A percentile compares a stretch with the other conserved stretches of the same genome.
phyloP scores from a whole-genome alignment of 768 basidiomycete genomes.

The Russula foetens region DNA sequence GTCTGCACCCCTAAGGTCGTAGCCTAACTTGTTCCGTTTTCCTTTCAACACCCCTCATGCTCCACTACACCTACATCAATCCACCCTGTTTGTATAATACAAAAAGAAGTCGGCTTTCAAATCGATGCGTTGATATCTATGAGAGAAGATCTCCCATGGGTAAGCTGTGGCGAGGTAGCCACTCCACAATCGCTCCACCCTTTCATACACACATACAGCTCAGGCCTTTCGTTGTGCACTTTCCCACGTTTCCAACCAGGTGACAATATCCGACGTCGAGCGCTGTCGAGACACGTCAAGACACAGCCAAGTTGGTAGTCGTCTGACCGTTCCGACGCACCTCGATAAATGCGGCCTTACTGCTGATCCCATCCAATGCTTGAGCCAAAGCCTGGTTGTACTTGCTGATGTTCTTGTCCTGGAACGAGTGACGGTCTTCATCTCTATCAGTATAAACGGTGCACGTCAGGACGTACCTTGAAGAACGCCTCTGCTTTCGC shows the following conservation, averaged over 20 bases:
- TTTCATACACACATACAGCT: neutral
- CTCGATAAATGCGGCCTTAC: slow-evolving; percentile 13
- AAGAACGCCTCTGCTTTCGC: slow-evolving; percentile 15
- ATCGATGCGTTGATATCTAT: neutral
- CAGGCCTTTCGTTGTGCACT: neutral
- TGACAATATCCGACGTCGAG: slow-evolving; percentile 12
- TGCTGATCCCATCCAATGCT: slow-evolving; percentile 12
- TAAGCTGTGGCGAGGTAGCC: no score
- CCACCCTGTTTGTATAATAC: slow-evolving; percentile 11
- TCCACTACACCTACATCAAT: slow-evolving; percentile 10
- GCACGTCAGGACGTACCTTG: neutral
- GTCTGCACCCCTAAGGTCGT: neutral
- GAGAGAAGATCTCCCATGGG: neutral
- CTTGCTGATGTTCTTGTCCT: slow-evolving; percentile 17
- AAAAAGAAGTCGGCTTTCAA: slow-evolving; percentile 3
- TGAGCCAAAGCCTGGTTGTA: slow-evolving; percentile 18
- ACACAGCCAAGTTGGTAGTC: neutral
- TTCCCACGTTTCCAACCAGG: slow-evolving; percentile 18
- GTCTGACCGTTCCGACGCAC: neutral
- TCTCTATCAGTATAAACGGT: neutral
- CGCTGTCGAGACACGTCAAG: slow-evolving; percentile 4
- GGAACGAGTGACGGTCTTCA: neutral
- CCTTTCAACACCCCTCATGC: neutral
- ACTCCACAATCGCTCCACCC: neutral
- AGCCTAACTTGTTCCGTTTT: neutral